Conservation (phyloP, 2,329 filamentous ascomycete species). For the Penicillium janthinellum region DNA sequence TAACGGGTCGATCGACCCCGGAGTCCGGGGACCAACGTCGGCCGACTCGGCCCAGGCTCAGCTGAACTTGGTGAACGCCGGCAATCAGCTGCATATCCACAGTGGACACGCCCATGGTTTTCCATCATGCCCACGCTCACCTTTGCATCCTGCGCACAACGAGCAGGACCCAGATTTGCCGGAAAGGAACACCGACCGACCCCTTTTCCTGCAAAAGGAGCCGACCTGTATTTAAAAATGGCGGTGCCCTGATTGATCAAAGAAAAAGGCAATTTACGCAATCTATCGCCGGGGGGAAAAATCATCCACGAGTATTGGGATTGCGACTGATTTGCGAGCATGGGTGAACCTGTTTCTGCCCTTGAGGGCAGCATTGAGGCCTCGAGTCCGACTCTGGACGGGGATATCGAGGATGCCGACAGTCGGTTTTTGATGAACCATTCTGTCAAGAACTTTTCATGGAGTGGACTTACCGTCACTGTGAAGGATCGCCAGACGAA, state of each 20-base stretch:
- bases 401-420: constrained; percentile 37
- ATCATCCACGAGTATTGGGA: background rate
- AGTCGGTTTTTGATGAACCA: constrained; percentile 54
- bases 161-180: background rate
- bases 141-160: too few relatives aligned
- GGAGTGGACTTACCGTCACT: constrained; percentile 67
- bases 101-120: background rate
- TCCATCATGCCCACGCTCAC: background rate
- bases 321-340: background rate
- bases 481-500: constrained; percentile 72
- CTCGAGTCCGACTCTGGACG: constrained; percentile 30
- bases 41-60: background rate
- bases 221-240: background rate
- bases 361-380: background rate
- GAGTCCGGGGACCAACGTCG: constrained; percentile 1
- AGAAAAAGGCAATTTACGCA: background rate
- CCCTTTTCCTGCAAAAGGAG: background rate
- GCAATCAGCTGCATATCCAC: background rate
- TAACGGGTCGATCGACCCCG: background rate
- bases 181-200: background rate
- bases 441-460: constrained; percentile 65
- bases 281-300: background rate
- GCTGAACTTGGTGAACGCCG: background rate
- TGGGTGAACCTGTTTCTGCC: background rate
- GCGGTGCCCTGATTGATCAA: background rate